Evolutionary conservation across 1,284 basidiomycete species (phyloP).

Genomic region (Malassezia psittaci): DNA sequence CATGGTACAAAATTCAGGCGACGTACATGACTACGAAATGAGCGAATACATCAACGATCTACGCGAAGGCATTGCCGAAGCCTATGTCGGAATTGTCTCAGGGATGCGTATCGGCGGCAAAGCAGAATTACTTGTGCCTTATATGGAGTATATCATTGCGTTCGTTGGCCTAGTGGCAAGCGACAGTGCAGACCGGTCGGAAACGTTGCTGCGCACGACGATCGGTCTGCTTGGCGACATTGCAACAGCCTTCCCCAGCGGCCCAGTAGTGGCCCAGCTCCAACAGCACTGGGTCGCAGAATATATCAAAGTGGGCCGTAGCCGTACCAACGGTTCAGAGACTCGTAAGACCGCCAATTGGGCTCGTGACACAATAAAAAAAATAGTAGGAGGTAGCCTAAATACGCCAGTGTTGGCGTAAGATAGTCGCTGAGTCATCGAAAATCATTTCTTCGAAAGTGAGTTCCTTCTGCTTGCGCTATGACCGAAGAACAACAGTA

Average conservation of each 20-base stretch:
- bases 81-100: slow-evolving; percentile 86
- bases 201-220: slow-evolving; percentile 63
- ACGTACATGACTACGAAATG: slow-evolving; percentile 64
- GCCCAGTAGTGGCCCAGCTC: slow-evolving; percentile 58
- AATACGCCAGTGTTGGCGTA: slow-evolving; percentile 8
- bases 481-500: slow-evolving; percentile 18
- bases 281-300: slow-evolving; percentile 70
- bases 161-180: slow-evolving; percentile 69
- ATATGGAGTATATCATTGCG: slow-evolving; percentile 66
- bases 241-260: slow-evolving; percentile 59
- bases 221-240: slow-evolving; percentile 85
- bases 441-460: background rate
- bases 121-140: slow-evolving; percentile 61
- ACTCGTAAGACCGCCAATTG: slow-evolving; percentile 54
- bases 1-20: slow-evolving; percentile 49
- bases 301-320: slow-evolving; percentile 59
- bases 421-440: background rate
- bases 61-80: slow-evolving; percentile 89
- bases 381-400: slow-evolving; percentile 16
- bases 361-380: slow-evolving; percentile 52
- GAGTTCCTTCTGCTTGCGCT: background rate
- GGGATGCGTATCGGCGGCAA: slow-evolving; percentile 75
- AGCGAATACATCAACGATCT: slow-evolving; percentile 83
- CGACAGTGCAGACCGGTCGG: slow-evolving; percentile 70
- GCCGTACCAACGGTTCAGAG: slow-evolving; percentile 50